Base-by-base conservation (phyloP, 345 rosid species). In the Arabis hirsuta region DNA sequence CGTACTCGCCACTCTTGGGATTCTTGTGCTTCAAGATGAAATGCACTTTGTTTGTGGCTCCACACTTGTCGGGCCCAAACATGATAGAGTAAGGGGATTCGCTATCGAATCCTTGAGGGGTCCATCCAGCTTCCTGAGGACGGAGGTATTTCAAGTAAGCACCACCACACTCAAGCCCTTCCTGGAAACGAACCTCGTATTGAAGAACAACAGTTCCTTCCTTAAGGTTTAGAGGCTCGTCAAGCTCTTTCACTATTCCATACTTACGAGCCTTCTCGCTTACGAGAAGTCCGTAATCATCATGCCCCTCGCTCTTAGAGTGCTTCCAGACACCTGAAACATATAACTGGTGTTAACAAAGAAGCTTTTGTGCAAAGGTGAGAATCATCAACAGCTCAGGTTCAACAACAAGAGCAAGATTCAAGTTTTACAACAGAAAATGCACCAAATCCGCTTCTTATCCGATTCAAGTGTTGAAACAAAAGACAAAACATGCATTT, bases 51-150 rank as follows among this genome's bases (percentile, higher is more conserved):
- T 90, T 88, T 19, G 97, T 90, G 20, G 79, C 71, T 56, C 97
- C 97, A 72, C 97, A 90, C 65, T 88, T 90, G 81, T 90, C 97
- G 6, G 97, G 97, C 53, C 97, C 97, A 77, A 90, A 90, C 97
- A 90, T 90, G 55, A 90, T 90, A 4, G 92, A 66, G 77, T 90
- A 90, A 29, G 97, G 97, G 10, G 95, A 85, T n/a, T 88, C 89
- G 4, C 78, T 90, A 68, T 85, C 79, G 4, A 90, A 87, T 12
- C 81, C 88, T 76, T 90, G 78, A 6, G 92, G 34, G 7, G 60
- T 74, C 97, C 97, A 90, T 10, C 88, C 90, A 67, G 89, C 87
- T 39, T 82, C 92, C 71, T 90, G 97, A 4, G 95, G 92, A 14
- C 92, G 81, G 50, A 90, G 82, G 71, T 85, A 90, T 55, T 90